Evolutionary conservation across 768 basidiomycete genomes (phyloP), one percentile per base, ranked within the genome.

Genomic region (Boletus eberwhitei): DNA sequence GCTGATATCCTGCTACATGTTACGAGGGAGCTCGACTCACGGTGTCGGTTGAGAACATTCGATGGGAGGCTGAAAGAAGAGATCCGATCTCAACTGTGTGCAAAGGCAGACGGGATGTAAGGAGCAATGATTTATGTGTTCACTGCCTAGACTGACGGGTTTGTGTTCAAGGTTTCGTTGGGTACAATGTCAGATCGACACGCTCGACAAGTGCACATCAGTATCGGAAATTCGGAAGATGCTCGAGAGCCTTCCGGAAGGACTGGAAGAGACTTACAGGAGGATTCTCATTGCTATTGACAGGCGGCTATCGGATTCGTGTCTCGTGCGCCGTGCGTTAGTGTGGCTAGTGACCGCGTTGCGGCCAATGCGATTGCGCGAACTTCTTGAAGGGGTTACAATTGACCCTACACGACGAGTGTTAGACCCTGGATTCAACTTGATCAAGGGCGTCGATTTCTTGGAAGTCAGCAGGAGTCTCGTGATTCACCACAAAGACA

Each of bases 81-180:
- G 2, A 57, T 67, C 6, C 42, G 17, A 21, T 41, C 22, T 0
- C 8, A 19, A 2, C 22, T 67, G 13, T 54, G 48, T 36, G 22
- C 24, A 2, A 53, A 44, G n/a, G 55, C 64, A 8, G 60, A 62
- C 22, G 65, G 65, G 16, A 66, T 66, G 65, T 67, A 36, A 37
- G 64, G 5, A 4, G 6, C 14, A 1, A 17, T 32, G 6, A 14
- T 37, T 21, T 2, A 11, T 4, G 1, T 36, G 1, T 19, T 45
- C 8, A 19, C 0, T 29, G 11, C 3, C 6, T 24, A 3, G 14
- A 36, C 41, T 45, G 17, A 59, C 29, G 2, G 12, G 4, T 19
- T 8, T 24, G 9, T 40, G 0, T 8, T n/a, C 11, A 24, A 60
- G 59, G 59, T 60, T 60, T 37, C 48, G 58, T 22, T 60, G 58